Evolutionary conservation across 208 protist species (phyloP).

Genomic region (Acanthamoeba quina): DNA sequence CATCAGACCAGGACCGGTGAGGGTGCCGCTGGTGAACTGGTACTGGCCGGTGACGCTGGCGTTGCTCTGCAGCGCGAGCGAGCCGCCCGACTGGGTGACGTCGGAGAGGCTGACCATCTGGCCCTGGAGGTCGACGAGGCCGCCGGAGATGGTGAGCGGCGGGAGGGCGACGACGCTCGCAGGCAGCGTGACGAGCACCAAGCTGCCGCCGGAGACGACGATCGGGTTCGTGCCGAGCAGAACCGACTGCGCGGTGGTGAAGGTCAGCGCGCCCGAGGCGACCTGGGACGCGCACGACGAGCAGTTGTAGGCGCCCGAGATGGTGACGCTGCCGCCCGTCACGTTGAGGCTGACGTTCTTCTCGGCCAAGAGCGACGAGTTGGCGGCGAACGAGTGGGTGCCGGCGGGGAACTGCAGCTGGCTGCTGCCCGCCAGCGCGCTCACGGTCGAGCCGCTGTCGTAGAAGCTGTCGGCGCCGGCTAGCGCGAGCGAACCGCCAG

Average conservation of each 20-base stretch:
- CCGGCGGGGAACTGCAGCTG: constrained; percentile 24
- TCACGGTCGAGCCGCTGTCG: constrained; percentile 12
- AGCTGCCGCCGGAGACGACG: not conserved
- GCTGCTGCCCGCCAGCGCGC: not conserved
- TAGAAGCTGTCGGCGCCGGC: constrained; percentile 49
- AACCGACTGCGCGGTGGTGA: not conserved
- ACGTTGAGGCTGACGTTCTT: not conserved
- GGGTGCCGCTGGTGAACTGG: constrained; percentile 11
- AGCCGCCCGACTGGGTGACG: constrained; percentile 44
- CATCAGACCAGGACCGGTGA: not conserved
- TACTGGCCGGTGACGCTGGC: constrained; percentile 8
- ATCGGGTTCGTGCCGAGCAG: not conserved
- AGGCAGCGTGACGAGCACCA: constrained; percentile 6
- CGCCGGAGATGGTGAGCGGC: not conserved
- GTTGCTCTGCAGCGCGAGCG: constrained; percentile 47
- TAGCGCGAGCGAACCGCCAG: constrained; percentile 8
- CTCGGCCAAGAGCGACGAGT: constrained; percentile 47
- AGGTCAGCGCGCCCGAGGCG: not conserved
- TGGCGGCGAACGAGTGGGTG: not conserved
- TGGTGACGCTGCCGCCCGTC: not conserved
- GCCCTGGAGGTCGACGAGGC: constrained; percentile 55
- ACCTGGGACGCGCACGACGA: not conserved
- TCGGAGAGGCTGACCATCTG: constrained; percentile 22
- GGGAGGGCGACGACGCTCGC: constrained; percentile 8
- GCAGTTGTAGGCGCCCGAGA: constrained; percentile 45